Evolutionary conservation across 345 rosid genomes (phyloP), one percentile per base, ranked within the genome.

Genomic region (Toxicodendron radicans): DNA sequence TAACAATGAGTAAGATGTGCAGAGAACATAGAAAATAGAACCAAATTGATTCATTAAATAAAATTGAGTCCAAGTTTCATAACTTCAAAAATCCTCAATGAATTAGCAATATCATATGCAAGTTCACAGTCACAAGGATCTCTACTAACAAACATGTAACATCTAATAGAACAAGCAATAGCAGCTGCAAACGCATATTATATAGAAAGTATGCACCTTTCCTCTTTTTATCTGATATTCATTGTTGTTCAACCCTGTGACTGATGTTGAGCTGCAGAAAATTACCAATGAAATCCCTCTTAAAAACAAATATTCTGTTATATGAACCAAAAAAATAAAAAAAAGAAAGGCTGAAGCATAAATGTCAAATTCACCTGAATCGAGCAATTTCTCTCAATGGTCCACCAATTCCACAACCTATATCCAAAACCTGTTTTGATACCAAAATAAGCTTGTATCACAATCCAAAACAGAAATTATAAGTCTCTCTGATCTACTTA

Each of bases 391-490:
- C 99, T 81, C 99, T 96, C 10, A 96, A 86, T 10, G 99, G 98
- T 68, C 99, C 99, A 79, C 98, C 99, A 80, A 96, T 92, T 78
- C 99, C 99, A 72, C 99, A 96, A 74, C 99, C 99, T 14, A 96
- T 97, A 78, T 96, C 99, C 83, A 96, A 81, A 46, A 96, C 99
- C 99, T 96, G 65, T 27, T 72, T 56, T 17, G 53, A 76, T 48
- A 79, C 27, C 64, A 68, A 63, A 11, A 57, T 66, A 46, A 70
- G 51, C 51, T 62, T 10, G 60, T 71, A 32, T 72, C 45, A 62
- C 33, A 58, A 71, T 66, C 75, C 74, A 79, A 27, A 62, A 13
- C 75, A 58, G 14, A 78, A 70, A 24, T 52, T 1, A 43, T 23
- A 48, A 61, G 23, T n/a, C 16, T 7, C 33, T n/a, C 30, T 66